A percentile compares a stretch with the other conserved stretches of the same genome.
Evolutionary conservation across 495 filamentous ascomycete genomes (phyloP).

Genomic region (Xylaria sp.): DNA sequence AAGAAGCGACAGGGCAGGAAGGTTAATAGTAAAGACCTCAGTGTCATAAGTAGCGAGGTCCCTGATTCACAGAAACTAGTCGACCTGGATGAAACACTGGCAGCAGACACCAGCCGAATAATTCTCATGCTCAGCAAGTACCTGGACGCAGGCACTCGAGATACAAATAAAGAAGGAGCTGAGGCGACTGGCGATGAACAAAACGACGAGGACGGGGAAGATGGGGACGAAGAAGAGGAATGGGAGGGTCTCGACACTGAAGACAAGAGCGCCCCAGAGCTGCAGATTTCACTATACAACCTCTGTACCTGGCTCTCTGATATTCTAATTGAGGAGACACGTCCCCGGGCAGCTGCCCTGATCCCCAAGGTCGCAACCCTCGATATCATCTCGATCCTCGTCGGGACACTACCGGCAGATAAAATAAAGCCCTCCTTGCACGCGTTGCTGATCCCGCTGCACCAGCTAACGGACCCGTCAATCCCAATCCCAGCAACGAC

Average conservation of each 20-base stretch:
- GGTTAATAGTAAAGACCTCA: background rate
- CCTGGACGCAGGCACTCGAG: slow-evolving; percentile 34
- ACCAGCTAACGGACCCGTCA: slow-evolving; percentile 80
- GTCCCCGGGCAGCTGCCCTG: slow-evolving; percentile 64
- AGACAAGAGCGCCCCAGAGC: slow-evolving; percentile 47
- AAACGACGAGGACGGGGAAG: slow-evolving; percentile 42
- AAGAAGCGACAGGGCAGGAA: slow-evolving; percentile 43
- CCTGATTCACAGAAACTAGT: background rate
- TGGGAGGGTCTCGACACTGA: slow-evolving; percentile 52
- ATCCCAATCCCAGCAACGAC: slow-evolving; percentile 71
- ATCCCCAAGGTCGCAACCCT: slow-evolving; percentile 78
- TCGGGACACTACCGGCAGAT: slow-evolving; percentile 60
- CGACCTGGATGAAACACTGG: slow-evolving; percentile 37
- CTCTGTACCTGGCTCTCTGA: slow-evolving; percentile 77
- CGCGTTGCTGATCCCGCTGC: slow-evolving; percentile 77
- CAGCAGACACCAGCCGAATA: slow-evolving; percentile 65
- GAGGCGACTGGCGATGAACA: slow-evolving; percentile 37
- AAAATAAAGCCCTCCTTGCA: slow-evolving; percentile 66
- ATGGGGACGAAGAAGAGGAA: slow-evolving; percentile 39
- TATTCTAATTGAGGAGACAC: slow-evolving; percentile 79
- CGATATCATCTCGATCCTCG: slow-evolving; percentile 70
- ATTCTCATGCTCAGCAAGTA: slow-evolving; percentile 56
- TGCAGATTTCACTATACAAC: slow-evolving; percentile 62
- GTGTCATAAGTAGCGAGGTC: slow-evolving; percentile 1
- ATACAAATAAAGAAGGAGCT: slow-evolving; percentile 12